Evolutionary conservation across 163 green algal genomes (phyloP).

Genomic region (Scenedesmus sp.): DNA sequence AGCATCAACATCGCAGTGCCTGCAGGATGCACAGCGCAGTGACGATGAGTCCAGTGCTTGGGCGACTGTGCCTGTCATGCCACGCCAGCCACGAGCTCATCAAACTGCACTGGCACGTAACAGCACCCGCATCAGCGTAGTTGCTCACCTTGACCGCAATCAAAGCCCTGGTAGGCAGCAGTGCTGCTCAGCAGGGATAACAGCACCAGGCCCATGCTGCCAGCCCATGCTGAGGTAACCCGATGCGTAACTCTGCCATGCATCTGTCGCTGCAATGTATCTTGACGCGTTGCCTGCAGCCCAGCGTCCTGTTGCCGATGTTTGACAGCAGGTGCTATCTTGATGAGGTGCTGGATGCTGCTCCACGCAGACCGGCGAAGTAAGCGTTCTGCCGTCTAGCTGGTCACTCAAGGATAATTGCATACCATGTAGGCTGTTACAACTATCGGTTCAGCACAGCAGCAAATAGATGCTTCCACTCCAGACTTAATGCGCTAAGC

Average conservation of each 20-base stretch:
- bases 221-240: not conserved
- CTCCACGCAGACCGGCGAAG: not conserved
- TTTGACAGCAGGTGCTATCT: not conserved
- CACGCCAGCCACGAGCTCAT: not conserved
- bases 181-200: not conserved
- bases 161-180: conserved; percentile 16
- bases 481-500: not conserved
- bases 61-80: not conserved
- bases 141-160: conserved; percentile 35
- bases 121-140: too few relatives aligned
- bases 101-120: not conserved
- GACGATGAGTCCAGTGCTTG: not conserved
- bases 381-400: not conserved
- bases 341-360: not conserved
- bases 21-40: not conserved
- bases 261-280: not conserved
- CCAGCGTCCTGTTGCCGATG: not conserved
- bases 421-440: too few relatives aligned
- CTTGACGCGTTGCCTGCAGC: not conserved
- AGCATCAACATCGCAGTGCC: conserved; percentile 20
- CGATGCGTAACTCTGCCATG: not conserved
- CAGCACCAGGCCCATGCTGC: not conserved
- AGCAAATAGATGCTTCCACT: too few relatives aligned
- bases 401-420: too few relatives aligned
- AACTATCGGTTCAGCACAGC: too few relatives aligned